Evolutionary conservation across 208 protist species (phyloP).

Genomic region (Polymyxa betae): DNA sequence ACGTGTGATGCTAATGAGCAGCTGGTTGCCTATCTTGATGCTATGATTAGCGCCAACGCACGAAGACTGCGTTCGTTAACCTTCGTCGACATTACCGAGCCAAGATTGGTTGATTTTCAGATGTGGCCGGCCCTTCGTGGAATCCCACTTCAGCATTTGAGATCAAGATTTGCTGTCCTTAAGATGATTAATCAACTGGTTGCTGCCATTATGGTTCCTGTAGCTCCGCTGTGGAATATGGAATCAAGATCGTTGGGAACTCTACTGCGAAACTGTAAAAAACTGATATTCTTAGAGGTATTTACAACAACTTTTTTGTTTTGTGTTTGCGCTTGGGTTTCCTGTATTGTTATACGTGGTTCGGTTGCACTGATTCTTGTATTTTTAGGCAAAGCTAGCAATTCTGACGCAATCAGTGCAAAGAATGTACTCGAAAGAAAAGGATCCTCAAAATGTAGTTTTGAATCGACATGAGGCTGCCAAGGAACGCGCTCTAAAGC

Average conservation of each 20-base stretch:
- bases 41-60: conserved; percentile 16
- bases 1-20: conserved; percentile 36
- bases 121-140: not conserved
- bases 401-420: conserved; percentile 39
- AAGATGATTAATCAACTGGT: conserved; percentile 54
- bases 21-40: conserved; percentile 38
- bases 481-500: conserved; percentile 3
- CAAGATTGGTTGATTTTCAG: not conserved
- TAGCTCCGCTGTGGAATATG: conserved; percentile 40
- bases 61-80: conserved; percentile 18
- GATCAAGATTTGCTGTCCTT: conserved; percentile 42
- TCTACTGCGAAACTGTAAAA: not conserved
- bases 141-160: not conserved
- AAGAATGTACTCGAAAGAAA: conserved; percentile 46
- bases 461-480: conserved; percentile 47
- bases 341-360: not conserved
- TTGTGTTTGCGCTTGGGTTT: not conserved
- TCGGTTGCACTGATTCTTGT: not conserved
- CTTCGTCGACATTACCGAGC: conserved; percentile 26
- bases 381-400: not conserved
- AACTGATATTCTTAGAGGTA: conserved; percentile 10
- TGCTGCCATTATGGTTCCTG: conserved; percentile 31
- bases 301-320: not conserved
- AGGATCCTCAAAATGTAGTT: conserved; percentile 50
- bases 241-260: not conserved